A percentile compares a stretch with the other conserved stretches of the same genome.
Evolutionary conservation across 2,329 filamentous ascomycete species (phyloP).

Genomic region (Aspergillus sp.): DNA sequence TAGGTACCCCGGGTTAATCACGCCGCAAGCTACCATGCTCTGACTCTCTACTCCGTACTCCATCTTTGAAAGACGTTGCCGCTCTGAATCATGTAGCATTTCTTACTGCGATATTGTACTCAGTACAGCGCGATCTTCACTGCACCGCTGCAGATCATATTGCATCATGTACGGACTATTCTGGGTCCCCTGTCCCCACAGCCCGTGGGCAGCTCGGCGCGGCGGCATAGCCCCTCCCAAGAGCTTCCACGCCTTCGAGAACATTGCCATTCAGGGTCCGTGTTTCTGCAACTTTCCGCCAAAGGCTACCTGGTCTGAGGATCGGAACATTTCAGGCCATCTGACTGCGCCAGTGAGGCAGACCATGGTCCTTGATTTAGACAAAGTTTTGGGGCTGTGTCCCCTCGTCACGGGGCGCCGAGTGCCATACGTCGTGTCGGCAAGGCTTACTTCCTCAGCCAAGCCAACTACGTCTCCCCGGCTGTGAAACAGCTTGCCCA

Average conservation of each 20-base stretch:
- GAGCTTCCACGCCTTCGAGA: conserved; percentile 10
- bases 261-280: background rate
- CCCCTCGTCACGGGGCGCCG: background rate
- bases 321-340: background rate
- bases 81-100: background rate
- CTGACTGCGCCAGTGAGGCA: conserved; percentile 3
- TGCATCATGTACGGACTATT: conserved; percentile 7
- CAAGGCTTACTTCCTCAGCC: conserved; percentile 7
- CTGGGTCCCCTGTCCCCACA: conserved; percentile 6
- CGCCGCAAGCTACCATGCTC: no score
- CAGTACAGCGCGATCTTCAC: background rate
- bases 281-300: background rate
- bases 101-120: background rate
- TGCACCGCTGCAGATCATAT: conserved; percentile 4
- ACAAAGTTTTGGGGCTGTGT: conserved; percentile 10
- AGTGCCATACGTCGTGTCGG: background rate
- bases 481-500: background rate
- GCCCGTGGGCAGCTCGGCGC: background rate
- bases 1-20: background rate
- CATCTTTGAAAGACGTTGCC: background rate
- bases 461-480: background rate
- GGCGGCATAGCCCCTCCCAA: background rate
- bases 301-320: background rate
- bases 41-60: no score
- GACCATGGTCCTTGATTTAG: background rate